phyloP scores from a whole-genome alignment of 2,329 filamentous ascomycete genomes.

The Colletotrichum chrysophilum region DNA sequence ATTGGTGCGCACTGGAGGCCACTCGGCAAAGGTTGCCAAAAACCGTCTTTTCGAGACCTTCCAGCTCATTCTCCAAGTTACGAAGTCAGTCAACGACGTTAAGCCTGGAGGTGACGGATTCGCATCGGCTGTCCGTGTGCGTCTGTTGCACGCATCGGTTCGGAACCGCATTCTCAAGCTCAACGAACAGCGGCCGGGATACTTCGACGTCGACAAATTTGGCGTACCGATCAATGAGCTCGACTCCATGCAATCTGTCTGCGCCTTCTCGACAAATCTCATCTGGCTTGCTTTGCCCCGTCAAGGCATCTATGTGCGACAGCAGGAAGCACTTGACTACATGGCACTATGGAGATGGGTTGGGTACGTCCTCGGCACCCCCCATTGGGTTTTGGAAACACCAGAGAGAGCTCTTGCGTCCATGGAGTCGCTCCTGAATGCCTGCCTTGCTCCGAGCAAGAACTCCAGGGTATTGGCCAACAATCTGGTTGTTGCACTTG shows the following conservation, averaged over 20 bases:
- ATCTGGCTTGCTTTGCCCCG: slow-evolving; percentile 5
- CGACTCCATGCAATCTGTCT: slow-evolving; percentile 24
- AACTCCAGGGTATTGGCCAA: neutral
- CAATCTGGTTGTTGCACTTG: neutral
- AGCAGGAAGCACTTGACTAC: slow-evolving; percentile 4
- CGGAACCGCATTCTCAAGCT: slow-evolving; percentile 66
- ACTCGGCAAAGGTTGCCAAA: slow-evolving; percentile 62
- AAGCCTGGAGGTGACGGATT: slow-evolving; percentile 66
- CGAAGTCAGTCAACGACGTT: slow-evolving; percentile 59
- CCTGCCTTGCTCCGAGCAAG: neutral
- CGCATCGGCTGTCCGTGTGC: slow-evolving; percentile 66
- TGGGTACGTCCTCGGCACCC: neutral
- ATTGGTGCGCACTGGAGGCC: slow-evolving; percentile 65
- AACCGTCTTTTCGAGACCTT: slow-evolving; percentile 54
- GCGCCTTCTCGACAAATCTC: neutral
- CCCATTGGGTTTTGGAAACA: neutral
- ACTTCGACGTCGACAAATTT: slow-evolving; percentile 62
- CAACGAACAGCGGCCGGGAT: slow-evolving; percentile 56
- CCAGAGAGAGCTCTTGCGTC: neutral
- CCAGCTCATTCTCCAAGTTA: slow-evolving; percentile 56
- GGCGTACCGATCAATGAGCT: slow-evolving; percentile 55
- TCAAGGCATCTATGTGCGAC: slow-evolving; percentile 7
- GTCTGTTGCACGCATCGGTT: slow-evolving; percentile 69
- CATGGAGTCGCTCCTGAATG: neutral
- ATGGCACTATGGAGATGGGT: slow-evolving; percentile 12